Conservation (phyloP, 441 rosid species). For the Adansonia rubrostipa region DNA sequence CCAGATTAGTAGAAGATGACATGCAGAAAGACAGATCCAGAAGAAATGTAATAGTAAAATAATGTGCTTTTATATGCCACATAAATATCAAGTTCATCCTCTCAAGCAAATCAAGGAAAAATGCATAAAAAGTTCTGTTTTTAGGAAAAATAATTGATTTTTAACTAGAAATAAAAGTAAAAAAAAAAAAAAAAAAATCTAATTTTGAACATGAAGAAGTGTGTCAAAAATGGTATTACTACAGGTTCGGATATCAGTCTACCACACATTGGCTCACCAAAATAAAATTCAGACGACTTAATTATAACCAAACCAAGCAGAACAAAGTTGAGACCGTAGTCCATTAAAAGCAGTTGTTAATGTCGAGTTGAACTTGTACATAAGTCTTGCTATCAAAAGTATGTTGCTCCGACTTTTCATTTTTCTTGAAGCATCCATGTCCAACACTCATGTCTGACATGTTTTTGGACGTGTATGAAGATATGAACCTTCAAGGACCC, state of each 20-base stretch:
- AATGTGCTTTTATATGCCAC: background rate
- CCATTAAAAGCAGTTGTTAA: background rate
- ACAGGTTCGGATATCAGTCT: background rate
- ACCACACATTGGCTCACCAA: background rate
- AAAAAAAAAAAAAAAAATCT: background rate
- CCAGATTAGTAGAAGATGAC: conserved; percentile 12
- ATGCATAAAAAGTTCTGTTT: background rate
- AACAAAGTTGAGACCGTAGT: background rate
- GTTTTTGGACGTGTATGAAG: too few relatives aligned
- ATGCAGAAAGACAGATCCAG: background rate
- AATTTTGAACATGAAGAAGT: background rate
- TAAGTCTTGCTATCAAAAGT: conserved; percentile 1
- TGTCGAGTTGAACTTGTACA: background rate
- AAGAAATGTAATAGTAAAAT: background rate
- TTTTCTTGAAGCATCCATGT: too few relatives aligned
- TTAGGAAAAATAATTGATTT: background rate
- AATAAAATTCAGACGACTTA: background rate
- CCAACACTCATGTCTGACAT: too few relatives aligned
- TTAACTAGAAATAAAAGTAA: background rate
- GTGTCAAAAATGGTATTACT: background rate
- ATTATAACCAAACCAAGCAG: background rate
- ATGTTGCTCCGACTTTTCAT: too few relatives aligned
- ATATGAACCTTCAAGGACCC: too few relatives aligned
- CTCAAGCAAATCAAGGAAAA: background rate
- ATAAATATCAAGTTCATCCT: background rate